Evolutionary conservation across 164 flowering plant genomes (phyloP), one percentile per base, ranked within the genome.

Genomic region (Saururus chinensis): DNA sequence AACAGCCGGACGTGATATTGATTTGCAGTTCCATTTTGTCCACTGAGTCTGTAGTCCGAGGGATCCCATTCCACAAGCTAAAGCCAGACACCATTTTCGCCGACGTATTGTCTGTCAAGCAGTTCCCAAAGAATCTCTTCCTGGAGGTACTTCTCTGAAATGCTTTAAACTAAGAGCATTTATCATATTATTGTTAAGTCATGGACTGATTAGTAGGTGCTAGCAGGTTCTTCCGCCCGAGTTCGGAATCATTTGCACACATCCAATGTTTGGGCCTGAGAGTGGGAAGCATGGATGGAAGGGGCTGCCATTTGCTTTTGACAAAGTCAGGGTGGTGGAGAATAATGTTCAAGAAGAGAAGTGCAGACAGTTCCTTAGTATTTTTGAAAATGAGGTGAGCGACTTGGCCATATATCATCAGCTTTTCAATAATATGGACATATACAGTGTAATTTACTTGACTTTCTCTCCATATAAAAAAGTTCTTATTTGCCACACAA

Each of bases 261-360:
- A 75, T 52, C 79, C 79, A 9, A 75, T 75, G 79, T 72, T 75
- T 26, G 79, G 79, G 41, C 79, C 79, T 0, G 79, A 75, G 40
- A 75, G 79, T 19, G 79, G 76, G 12, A 75, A 72, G 25, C 59
- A 75, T 19, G 69, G 79, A 0, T 75, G 79, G 79, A 40, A 48
- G 0, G 72, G 65, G 9, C 58, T 75, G 52, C 76, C 79, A 0
- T 75, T 75, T 49, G 79, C 72, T 7, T 70, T 61, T 56, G 79
- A 75, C 53, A 70, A 70, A 51, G 74, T 75, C 24, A 61, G 79
- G 42, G 62, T 72, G 3, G 53, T 64, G 3, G 64, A 59, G 45
- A 63, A 60, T 4, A 61, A 56, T 12, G 25, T 23, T 5, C 79
- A 75, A 42, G 63, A 67, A 9, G 61, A 48, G 40, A 75, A 64